Conservation (phyloP, 148 eudicot genomes). For the Polygonum aviculare region DNA sequence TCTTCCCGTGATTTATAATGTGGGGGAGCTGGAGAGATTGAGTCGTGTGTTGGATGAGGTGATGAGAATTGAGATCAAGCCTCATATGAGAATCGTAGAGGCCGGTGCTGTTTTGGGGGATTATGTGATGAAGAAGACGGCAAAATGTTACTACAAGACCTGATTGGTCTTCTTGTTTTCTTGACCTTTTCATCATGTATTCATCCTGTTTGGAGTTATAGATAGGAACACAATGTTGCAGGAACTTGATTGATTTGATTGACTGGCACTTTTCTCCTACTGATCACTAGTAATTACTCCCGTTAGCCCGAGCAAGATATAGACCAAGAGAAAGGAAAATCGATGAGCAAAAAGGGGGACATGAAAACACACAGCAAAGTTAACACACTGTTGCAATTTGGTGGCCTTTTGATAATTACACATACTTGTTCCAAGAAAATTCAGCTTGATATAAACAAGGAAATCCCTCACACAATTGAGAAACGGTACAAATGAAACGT, state of each 20-base stretch:
- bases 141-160: slow-evolving; percentile 22
- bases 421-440: no score
- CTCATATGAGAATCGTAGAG: slow-evolving; percentile 47
- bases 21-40: slow-evolving; percentile 30
- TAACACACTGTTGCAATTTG: no score
- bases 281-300: no score
- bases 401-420: no score
- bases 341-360: no score
- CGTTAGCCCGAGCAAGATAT: no score
- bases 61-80: slow-evolving; percentile 48
- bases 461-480: no score
- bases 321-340: no score
- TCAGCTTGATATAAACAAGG: no score
- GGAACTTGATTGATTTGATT: background rate
- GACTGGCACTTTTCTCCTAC: no score
- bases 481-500: background rate
- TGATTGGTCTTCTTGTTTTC: slow-evolving; percentile 12
- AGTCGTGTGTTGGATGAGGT: slow-evolving; percentile 34
- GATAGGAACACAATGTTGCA: background rate
- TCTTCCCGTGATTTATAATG: slow-evolving; percentile 47
- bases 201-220: background rate
- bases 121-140: slow-evolving; percentile 45
- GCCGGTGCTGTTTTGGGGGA: slow-evolving; percentile 62
- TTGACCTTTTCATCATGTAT: background rate
- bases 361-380: no score